phyloP scores from a whole-genome alignment of 805 yeast species.

The Teunomyces cretensis region DNA sequence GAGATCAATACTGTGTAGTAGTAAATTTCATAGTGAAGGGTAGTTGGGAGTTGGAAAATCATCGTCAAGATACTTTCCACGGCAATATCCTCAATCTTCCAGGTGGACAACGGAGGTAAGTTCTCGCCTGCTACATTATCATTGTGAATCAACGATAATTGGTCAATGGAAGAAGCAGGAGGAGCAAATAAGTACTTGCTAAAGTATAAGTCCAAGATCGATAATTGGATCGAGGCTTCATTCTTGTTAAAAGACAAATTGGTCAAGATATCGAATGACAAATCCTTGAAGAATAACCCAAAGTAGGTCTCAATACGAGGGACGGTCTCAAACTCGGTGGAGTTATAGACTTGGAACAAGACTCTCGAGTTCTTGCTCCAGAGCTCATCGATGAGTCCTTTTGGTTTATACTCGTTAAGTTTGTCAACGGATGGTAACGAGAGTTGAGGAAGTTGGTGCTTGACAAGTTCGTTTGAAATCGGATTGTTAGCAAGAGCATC shows the following conservation, averaged over 20 bases:
- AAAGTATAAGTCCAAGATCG: constrained; percentile 72
- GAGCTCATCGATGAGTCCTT: constrained; percentile 52
- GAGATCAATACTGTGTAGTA: constrained; percentile 83
- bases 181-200: constrained; percentile 50
- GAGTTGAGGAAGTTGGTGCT: constrained; percentile 41
- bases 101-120: constrained; percentile 57
- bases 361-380: constrained; percentile 63
- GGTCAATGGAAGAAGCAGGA: constrained; percentile 77
- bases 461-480: constrained; percentile 38
- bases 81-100: constrained; percentile 89
- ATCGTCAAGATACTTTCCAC: constrained; percentile 78
- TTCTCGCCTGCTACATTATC: constrained; percentile 44
- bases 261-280: constrained; percentile 70
- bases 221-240: constrained; percentile 81
- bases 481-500: constrained; percentile 34
- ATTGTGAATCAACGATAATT: constrained; percentile 44
- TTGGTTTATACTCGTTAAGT: constrained; percentile 20
- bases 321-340: constrained; percentile 61
- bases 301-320: constrained; percentile 38
- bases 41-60: constrained; percentile 70
- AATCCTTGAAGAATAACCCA: constrained; percentile 67
- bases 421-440: constrained; percentile 28
- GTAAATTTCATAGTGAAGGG: constrained; percentile 69
- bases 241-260: constrained; percentile 86
- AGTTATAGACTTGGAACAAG: constrained; percentile 59